phyloP scores from a whole-genome alignment of 345 rosid species.

The Litchi chinensis region DNA sequence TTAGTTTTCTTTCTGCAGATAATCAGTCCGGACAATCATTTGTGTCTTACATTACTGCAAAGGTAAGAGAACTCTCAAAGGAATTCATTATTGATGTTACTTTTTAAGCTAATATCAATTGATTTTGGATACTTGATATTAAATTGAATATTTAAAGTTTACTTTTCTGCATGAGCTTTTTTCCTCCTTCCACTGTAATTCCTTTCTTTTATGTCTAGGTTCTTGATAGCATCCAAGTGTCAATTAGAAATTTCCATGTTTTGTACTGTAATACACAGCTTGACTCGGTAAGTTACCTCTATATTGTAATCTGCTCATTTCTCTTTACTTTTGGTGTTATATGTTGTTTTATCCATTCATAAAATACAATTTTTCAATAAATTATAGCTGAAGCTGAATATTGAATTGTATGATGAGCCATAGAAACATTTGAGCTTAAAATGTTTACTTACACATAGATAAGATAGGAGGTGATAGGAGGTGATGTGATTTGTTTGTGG shows the following conservation, averaged over 20 bases:
- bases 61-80: slow-evolving; percentile 48
- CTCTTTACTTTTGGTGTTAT: background rate
- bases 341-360: background rate
- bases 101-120: slow-evolving; percentile 12
- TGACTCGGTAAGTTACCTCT: slow-evolving; percentile 53
- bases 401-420: background rate
- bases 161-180: slow-evolving; percentile 16
- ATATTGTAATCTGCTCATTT: slow-evolving; percentile 5
- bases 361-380: background rate
- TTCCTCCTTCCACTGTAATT: background rate
- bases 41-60: slow-evolving; percentile 73
- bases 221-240: slow-evolving; percentile 85
- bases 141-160: background rate
- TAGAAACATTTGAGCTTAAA: background rate
- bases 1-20: slow-evolving; percentile 45
- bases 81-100: background rate
- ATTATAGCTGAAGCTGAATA: background rate
- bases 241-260: slow-evolving; percentile 75
- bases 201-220: slow-evolving; percentile 44
- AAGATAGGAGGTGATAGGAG: background rate
- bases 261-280: slow-evolving; percentile 53
- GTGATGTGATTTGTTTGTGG: background rate
- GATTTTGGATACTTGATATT: background rate
- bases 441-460: background rate
- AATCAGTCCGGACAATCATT: slow-evolving; percentile 73